Evolutionary conservation across 1,139 yeast genomes (phyloP), one percentile per base, ranked within the genome.

Genomic region (Blastobotrys indianensis): DNA sequence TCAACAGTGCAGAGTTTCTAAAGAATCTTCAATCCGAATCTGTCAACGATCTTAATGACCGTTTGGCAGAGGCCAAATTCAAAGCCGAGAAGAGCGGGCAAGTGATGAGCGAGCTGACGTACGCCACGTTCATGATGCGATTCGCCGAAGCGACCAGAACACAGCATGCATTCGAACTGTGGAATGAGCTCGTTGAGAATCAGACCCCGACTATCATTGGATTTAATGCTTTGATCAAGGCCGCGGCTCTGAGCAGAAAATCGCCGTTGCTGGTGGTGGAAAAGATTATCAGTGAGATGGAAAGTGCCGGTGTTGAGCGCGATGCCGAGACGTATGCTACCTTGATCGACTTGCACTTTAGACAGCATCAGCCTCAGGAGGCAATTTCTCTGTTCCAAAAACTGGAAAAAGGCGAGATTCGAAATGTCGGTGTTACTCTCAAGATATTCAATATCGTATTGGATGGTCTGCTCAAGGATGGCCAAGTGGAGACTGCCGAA

Each of bases 161-260:
- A 2, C 54, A 57, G 6, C 59, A 53, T 39, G 67, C 75, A 3
- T 62, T 69, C 41, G 56, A 61, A 4, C 51, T 70, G 2, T 75
- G 77, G 76, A 68, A 66, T 42, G 63, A 62, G 35, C 54, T 75
- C 56, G 51, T 66, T 20, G 48, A 57, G 15, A 45, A 56, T 5
- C 50, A 63, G 9, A 49, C 48, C 1, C 70, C 73, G 5, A 54
- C 69, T 1, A 54, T 67, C 9, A 57, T 56, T 7, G 60, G 70
- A 3, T 76, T 79, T 79, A 73, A 75, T 46, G 67, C 69, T 43
- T 60, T 77, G 42, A 60, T 77, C 30, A 57, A 63, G 37, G 66
- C 78, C 1, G 74, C 69, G 20, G 59, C 73, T 3, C 62, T 64
- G 28, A 47, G 61, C 9, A 52, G 54, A 25, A 52, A 48, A 28